Evolutionary conservation across 2,329 filamentous ascomycete genomes (phyloP).

Genomic region (Sporothrix mexicana): DNA sequence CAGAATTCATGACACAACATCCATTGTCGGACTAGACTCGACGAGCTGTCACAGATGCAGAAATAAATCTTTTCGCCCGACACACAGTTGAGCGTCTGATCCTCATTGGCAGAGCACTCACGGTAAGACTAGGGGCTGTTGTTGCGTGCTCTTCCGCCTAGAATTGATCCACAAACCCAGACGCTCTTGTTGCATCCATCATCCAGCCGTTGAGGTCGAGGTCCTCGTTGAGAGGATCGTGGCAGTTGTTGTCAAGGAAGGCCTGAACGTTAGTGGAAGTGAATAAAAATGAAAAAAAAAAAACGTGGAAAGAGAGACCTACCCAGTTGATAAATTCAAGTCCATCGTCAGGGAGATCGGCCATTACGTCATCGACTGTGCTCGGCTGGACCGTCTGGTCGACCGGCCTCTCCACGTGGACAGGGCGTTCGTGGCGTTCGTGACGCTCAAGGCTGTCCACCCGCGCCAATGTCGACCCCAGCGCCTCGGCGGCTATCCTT

Average conservation of each 20-base stretch:
- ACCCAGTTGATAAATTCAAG: constrained; percentile 28
- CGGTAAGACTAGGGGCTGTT: constrained; percentile 34
- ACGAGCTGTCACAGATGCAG: neutral
- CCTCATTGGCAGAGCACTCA: constrained; percentile 6
- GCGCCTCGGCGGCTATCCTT: neutral
- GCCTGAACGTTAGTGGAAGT: neutral
- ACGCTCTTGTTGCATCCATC: constrained; percentile 5
- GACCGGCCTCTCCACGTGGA: too few relatives aligned
- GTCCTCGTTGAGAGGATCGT: constrained; percentile 8
- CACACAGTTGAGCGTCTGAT: neutral
- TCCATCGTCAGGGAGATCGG: neutral
- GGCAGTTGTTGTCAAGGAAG: constrained; percentile 28
- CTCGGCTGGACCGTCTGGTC: too few relatives aligned
- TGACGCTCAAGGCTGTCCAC: neutral
- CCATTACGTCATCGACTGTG: too few relatives aligned
- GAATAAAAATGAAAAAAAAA: neutral
- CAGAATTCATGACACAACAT: neutral
- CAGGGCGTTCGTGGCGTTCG: too few relatives aligned
- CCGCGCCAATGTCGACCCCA: neutral
- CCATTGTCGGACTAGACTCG: neutral
- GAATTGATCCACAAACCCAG: neutral
- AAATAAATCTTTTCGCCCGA: neutral
- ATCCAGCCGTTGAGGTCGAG: constrained; percentile 23
- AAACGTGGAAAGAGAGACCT: neutral
- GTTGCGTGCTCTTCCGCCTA: neutral